Evolutionary conservation across 768 basidiomycete species (phyloP).

Genomic region (Amanita rubescens): DNA sequence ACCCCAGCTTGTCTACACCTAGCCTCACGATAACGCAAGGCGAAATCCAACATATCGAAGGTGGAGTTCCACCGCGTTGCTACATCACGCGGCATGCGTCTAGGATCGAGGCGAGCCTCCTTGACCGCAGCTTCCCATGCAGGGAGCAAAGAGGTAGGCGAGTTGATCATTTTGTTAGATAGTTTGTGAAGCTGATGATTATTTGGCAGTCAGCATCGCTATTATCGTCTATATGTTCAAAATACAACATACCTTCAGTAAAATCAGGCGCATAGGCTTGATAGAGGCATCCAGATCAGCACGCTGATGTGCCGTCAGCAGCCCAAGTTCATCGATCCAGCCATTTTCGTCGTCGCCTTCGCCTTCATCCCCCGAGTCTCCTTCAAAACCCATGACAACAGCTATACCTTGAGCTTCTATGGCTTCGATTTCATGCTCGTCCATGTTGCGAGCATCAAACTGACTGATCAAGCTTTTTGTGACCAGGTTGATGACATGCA

Average conservation of each 20-base stretch:
- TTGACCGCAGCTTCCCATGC: too few species aligned
- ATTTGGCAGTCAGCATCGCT: too few species aligned
- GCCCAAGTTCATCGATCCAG: background rate
- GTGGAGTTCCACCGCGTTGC: too few species aligned
- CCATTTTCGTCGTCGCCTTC: background rate
- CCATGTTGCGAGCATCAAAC: conserved; percentile 23
- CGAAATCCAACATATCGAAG: too few species aligned
- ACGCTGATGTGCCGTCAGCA: background rate
- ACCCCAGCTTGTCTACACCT: too few species aligned
- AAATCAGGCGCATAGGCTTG: background rate
- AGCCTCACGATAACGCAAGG: too few species aligned
- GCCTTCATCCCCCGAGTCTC: background rate
- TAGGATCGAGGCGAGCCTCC: too few species aligned
- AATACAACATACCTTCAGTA: background rate
- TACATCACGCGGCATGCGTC: too few species aligned
- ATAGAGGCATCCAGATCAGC: background rate
- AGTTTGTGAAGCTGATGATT: too few species aligned
- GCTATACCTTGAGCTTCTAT: background rate
- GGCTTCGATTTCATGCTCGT: background rate
- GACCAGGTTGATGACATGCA: conserved; percentile 29
- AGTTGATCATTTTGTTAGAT: too few species aligned
- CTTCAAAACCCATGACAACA: background rate
- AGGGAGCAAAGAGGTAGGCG: too few species aligned
- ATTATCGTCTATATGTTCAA: too few species aligned
- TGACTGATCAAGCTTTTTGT: conserved; percentile 23